Conservation (phyloP, 2,329 filamentous ascomycete genomes). For the Fusarium sp. region DNA sequence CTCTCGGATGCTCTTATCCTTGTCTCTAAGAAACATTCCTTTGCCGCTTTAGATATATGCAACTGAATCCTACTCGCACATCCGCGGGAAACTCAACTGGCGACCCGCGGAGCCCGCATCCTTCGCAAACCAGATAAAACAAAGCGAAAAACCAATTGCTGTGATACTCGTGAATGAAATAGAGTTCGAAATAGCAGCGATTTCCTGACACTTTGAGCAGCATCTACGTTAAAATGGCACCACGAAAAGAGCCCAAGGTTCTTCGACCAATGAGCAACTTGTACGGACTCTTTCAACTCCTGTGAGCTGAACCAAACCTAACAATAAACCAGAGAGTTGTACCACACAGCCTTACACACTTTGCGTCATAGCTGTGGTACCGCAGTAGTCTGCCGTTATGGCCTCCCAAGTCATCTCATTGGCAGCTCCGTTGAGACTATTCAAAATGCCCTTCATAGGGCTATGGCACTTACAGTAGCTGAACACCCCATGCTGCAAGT, state of each 20-base stretch:
- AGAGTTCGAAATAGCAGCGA: background rate
- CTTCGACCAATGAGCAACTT: slow-evolving; percentile 35
- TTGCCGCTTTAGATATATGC: background rate
- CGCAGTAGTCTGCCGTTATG: slow-evolving; percentile 20
- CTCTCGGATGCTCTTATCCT: background rate
- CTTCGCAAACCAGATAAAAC: slow-evolving; percentile 12
- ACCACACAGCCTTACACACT: slow-evolving; percentile 28
- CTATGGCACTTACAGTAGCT: slow-evolving; percentile 29
- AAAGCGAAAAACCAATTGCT: background rate
- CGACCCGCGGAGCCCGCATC: slow-evolving; percentile 21
- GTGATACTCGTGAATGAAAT: background rate
- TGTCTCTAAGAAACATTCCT: background rate
- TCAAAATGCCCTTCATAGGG: slow-evolving; percentile 12
- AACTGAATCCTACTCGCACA: slow-evolving; percentile 7
- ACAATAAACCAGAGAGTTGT: slow-evolving; percentile 22
- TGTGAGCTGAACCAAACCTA: background rate
- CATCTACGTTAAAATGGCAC: slow-evolving; percentile 5
- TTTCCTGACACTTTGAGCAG: background rate
- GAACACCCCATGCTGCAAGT: slow-evolving; percentile 35
- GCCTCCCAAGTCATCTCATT: slow-evolving; percentile 12
- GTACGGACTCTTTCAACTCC: slow-evolving; percentile 10
- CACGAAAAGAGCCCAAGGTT: slow-evolving; percentile 1
- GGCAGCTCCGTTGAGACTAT: background rate
- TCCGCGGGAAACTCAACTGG: slow-evolving; percentile 16
- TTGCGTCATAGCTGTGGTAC: slow-evolving; percentile 33